phyloP scores from a whole-genome alignment of 2,329 filamentous ascomycete genomes.

The Fusarium sp. region DNA sequence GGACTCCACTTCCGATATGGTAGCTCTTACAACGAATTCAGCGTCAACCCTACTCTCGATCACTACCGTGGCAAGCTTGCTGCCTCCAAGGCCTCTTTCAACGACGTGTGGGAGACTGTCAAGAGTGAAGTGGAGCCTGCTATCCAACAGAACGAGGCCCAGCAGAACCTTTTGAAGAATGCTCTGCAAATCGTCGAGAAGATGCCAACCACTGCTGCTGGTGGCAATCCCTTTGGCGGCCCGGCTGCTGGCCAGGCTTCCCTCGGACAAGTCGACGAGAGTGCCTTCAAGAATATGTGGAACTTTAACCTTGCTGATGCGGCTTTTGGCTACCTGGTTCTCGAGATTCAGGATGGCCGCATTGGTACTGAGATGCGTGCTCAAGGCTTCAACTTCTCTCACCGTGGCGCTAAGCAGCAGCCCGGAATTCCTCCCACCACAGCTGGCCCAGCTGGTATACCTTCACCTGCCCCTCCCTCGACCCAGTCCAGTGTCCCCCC shows the following conservation, averaged over 20 bases:
- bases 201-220: constrained; percentile 95
- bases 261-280: constrained; percentile 94
- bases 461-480: constrained; percentile 50
- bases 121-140: constrained; percentile 95
- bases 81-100: constrained; percentile 97
- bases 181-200: constrained; percentile 95
- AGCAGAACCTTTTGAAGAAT: constrained; percentile 90
- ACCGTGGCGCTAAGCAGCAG: constrained; percentile 85
- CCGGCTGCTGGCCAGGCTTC: constrained; percentile 75
- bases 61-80: constrained; percentile 99
- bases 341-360: constrained; percentile 93
- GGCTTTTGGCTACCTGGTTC: constrained; percentile 92
- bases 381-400: constrained; percentile 98
- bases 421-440: constrained; percentile 49
- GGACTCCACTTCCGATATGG: constrained; percentile 98
- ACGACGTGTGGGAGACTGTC: constrained; percentile 99
- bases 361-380: constrained; percentile 99
- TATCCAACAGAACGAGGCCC: constrained; percentile 90
- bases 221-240: constrained; percentile 95
- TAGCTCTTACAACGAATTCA: constrained; percentile 99
- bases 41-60: constrained; percentile 96
- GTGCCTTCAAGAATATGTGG: constrained; percentile 99
- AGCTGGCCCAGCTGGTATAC: constrained; percentile 41
- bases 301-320: constrained; percentile 99
- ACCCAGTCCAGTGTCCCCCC: constrained; percentile 49